Evolutionary conservation across 164 flowering plant genomes (phyloP), one percentile per base, ranked within the genome.

Genomic region (Dillenia suffruticosa): DNA sequence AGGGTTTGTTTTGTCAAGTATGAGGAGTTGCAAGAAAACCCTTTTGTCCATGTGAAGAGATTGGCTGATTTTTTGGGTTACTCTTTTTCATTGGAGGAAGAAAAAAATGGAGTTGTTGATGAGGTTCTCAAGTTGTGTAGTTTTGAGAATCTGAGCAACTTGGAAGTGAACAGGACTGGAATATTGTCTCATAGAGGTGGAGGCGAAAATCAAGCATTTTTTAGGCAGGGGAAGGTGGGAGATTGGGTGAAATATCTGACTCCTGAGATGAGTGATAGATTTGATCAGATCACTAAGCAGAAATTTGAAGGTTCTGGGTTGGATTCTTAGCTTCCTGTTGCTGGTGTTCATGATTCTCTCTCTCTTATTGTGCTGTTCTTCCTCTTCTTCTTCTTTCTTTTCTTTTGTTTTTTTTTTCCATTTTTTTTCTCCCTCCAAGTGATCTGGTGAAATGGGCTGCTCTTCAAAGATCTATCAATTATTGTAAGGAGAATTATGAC

Each of bases 1-100:
- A 77, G 54, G 63, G 68, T 82, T 0, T 43, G 79, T 45, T 82
- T 79, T 55, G 46, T 82, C n/a, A 80, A 66, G 56, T 80, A 53
- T 53, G 85, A 81, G 62, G 83, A 79, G 1, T 10, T 81, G 56
- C 68, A 77, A 51, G 47, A 46, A 14, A 51, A 79, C 2, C 63
- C 68, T 1, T 43, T 0, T 9, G 12, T 8, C 0, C 14, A 61
- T 7, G 9, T 81, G 44, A 63, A 11, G 57, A 72, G 32, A 49
- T 12, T 81, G 17, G 78, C 79, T 24, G 64, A 72, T 49, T 78
- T 81, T 59, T 54, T 76, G 44, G 78, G 75, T 3, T 63, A 58
- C 17, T 74, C 84, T 8, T 76, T 81, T 43, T 56, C 78, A 7
- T 1, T 1, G 9, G 79, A 65, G 15, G 75, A 71, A 61, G 75